A percentile compares a stretch with the other conserved stretches of the same genome.
Evolutionary conservation across 2,329 filamentous ascomycete genomes (phyloP).

Genomic region (Paecilomyces variotii): DNA sequence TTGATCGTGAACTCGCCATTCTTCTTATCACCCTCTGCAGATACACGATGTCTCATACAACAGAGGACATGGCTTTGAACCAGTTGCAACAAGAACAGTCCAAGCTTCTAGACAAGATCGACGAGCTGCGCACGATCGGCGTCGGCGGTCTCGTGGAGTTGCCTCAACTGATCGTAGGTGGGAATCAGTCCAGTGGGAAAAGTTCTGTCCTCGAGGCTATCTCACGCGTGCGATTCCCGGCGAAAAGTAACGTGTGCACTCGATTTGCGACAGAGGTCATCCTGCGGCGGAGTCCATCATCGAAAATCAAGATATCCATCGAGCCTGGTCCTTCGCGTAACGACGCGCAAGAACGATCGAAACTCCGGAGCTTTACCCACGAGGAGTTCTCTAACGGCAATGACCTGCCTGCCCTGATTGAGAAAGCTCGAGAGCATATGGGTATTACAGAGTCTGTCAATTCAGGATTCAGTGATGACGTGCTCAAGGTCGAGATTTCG

Average conservation of each 20-base stretch:
- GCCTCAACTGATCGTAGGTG: conserved; percentile 1
- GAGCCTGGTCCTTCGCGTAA: not conserved
- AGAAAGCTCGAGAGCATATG: conserved; percentile 46
- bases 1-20: too few relatives aligned
- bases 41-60: too few relatives aligned
- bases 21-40: too few relatives aligned
- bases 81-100: conserved; percentile 1
- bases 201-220: conserved; percentile 8
- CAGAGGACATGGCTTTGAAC: not conserved
- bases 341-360: not conserved
- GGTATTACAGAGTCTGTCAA: conserved; percentile 29
- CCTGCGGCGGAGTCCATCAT: conserved; percentile 1
- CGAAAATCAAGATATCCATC: conserved; percentile 1
- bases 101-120: not conserved
- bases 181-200: conserved; percentile 7
- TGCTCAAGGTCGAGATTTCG: too few relatives aligned
- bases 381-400: conserved; percentile 9
- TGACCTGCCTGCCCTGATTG: conserved; percentile 41
- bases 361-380: conserved; percentile 2
- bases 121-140: too few relatives aligned
- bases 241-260: conserved; percentile 5
- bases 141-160: too few relatives aligned
- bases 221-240: conserved; percentile 5
- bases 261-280: conserved; percentile 6
- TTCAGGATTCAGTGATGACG: too few relatives aligned